Base-by-base conservation (phyloP, 306 rosid species). In the Pueraria montana region DNA sequence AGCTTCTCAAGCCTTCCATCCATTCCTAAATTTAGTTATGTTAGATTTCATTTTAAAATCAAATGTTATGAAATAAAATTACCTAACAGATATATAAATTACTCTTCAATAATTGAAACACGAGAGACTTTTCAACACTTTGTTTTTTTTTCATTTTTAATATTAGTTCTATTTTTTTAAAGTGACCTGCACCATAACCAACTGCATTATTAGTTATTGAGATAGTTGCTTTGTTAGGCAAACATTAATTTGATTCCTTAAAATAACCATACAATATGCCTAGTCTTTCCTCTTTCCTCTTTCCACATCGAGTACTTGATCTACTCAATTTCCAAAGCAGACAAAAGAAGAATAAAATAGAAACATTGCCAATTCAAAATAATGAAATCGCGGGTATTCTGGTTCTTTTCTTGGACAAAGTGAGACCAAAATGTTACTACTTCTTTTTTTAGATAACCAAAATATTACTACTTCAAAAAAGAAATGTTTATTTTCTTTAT, bases 151-250 rank as follows among this genome's bases (percentile, higher is more conserved):
- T 38, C 12, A 10, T 42, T 23, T 24, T 45, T 21, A 21, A 20
- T 43, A 21, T 69, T 43, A 23, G 38, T 43, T 34, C 4, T n/a
- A 5, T 21, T 21, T 11, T 21, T 43, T 63, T 32, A 61, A 34
- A 34, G 38, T 34, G 38, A 0, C 38, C 6, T 34, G 38, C 4
- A 34, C 2, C 49, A 30, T 63, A 58, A 77, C 48, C 27, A 46
- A 63, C 81, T 62, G 46, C 17, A 62, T 62, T 26, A 77, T 62
- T 26, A 77, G 32, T 45, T 24, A 62, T 77, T 62, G 24, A 49
- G 62, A 63, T 46, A 24, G 72, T 27, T 62, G 73, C 48, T 77
- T 77, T 77, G 73, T 72, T 73, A 14, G 80, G 63, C 67, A 73
- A 62, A 62, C 56, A 50, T 8, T 16, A 34, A 73, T 61, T 16